Base-by-base conservation (phyloP, 2,329 filamentous ascomycete genomes). In the Thelonectria olida region DNA sequence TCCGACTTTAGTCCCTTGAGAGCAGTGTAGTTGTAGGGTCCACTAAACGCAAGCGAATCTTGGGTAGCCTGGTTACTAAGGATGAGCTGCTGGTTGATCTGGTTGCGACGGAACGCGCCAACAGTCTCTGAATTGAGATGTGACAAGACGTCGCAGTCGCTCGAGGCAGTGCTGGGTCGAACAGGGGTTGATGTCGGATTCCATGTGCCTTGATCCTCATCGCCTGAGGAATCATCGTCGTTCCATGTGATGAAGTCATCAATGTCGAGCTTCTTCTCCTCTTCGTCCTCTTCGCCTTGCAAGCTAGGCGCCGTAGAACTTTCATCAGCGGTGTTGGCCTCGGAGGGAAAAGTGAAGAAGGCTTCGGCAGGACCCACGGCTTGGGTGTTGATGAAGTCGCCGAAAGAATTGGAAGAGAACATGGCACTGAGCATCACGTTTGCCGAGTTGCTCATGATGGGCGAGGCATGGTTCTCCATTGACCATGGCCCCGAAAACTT, bases 401-500 rank as follows among this genome's bases (percentile, higher is more conserved):
- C 84, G 67, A 85, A 85, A 0, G 83, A 81, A 63, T 83, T 83
- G 56, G 80, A 81, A 2, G 84, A 84, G 55, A 88, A 84, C 78
- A 93, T 88, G 68, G 89, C 90, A 49, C 89, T 90, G 79, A 94
- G 88, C 91, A 94, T 93, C 66, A 94, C 84, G 61, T 92, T 91
- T 57, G 89, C 88, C 17, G 88, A 86, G 61, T 90, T 89, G 73
- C 83, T 87, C 62, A 90, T 78, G 71, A 91, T 87, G 15, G 89
- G 87, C 0, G 81, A 81, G 4, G 80, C 73, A 54, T 81, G 75
- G 36, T 79, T 70, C 55, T 79, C 72, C 49, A 76, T 71, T n/a
- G 79, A 70, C 71, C 81, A 82, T 17, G 81, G 76, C 13, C 28
- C 28, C 4, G 28, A 10, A 13, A 31, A 31, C 3, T 13, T 8